Conservation (phyloP, 345 rosid genomes). For the Camelina laxa region DNA sequence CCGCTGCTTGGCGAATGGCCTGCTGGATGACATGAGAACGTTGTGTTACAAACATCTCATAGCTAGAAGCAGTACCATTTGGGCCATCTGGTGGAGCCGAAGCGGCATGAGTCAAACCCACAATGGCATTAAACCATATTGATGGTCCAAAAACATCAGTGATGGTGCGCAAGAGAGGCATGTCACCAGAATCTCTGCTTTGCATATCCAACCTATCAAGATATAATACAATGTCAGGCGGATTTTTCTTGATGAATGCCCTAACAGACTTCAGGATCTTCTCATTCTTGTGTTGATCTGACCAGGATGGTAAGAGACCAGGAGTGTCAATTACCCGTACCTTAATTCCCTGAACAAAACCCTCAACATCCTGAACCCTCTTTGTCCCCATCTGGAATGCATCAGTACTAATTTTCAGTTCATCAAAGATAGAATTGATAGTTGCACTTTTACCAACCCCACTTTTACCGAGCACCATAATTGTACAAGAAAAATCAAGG, state of each 20-base stretch:
- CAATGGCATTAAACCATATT: slow-evolving; percentile 98
- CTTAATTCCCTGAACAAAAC: slow-evolving; percentile 97
- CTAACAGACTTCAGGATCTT: slow-evolving; percentile 82
- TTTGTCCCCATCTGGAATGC: slow-evolving; percentile 90
- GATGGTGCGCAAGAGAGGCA: slow-evolving; percentile 92
- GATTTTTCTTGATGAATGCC: slow-evolving; percentile 78
- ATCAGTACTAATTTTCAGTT: slow-evolving; percentile 79
- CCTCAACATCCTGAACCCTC: slow-evolving; percentile 92
- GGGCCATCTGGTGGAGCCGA: slow-evolving; percentile 99
- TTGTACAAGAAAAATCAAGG: slow-evolving; percentile 97
- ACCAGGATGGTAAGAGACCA: slow-evolving; percentile 95
- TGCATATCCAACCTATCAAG: slow-evolving; percentile 96
- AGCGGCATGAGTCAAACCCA: slow-evolving; percentile 97
- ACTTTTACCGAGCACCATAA: slow-evolving; percentile 96
- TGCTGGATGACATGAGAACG: slow-evolving; percentile 96
- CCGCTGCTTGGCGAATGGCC: slow-evolving; percentile 97
- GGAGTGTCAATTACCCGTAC: slow-evolving; percentile 97
- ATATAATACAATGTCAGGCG: slow-evolving; percentile 95
- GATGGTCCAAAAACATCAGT: slow-evolving; percentile 91
- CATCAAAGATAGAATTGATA: slow-evolving; percentile 94
- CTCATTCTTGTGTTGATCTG: slow-evolving; percentile 91
- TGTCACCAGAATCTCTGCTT: slow-evolving; percentile 89
- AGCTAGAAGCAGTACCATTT: slow-evolving; percentile 86
- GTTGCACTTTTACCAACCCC: slow-evolving; percentile 99
- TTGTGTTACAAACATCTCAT: slow-evolving; percentile 96